Conservation (phyloP, 768 basidiomycete species). For the Lactarius sp. region DNA sequence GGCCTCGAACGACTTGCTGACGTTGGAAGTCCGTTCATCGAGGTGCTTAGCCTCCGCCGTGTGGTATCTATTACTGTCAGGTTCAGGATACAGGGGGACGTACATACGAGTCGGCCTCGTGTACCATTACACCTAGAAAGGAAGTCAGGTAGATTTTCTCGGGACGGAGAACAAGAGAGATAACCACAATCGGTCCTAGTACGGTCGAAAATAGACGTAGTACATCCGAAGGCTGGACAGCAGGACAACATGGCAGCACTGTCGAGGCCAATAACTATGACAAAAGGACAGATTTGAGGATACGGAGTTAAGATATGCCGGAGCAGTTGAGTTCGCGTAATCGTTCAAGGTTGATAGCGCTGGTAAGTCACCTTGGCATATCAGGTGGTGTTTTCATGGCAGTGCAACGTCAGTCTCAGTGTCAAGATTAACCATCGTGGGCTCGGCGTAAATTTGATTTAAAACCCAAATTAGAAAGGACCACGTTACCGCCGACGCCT, state of each 20-base stretch:
- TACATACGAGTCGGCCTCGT: neutral
- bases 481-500: neutral
- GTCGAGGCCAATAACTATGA: neutral
- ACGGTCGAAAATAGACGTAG: neutral
- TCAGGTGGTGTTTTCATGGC: too few species aligned
- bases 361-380: neutral
- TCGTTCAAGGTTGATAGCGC: neutral
- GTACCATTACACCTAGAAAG: neutral
- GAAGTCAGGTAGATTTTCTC: neutral
- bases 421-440: neutral
- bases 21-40: neutral
- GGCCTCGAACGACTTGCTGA: neutral
- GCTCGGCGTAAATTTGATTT: too few species aligned
- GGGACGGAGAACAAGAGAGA: neutral
- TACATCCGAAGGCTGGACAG: too few species aligned
- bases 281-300: neutral
- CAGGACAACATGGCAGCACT: neutral
- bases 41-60: neutral
- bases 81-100: neutral
- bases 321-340: neutral
- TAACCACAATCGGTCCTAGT: neutral
- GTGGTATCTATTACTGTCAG: neutral
- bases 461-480: neutral
- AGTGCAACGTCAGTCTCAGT: too few species aligned
- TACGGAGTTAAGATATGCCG: slow-evolving; percentile 11